Evolutionary conservation across 164 flowering plant species (phyloP), one percentile per base, ranked within the genome.

Genomic region (Sextonia rubra): DNA sequence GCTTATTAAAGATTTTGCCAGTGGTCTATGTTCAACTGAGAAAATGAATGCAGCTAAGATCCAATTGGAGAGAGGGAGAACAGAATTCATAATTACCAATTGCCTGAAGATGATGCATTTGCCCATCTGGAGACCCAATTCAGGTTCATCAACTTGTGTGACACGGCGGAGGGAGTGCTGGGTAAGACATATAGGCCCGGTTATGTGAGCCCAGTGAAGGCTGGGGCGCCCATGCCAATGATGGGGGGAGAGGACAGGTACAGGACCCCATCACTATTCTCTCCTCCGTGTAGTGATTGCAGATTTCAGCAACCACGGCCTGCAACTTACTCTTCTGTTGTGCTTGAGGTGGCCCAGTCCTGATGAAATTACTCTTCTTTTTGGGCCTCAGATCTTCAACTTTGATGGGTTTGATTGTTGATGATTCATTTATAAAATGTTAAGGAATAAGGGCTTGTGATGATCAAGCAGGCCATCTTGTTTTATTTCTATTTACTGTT

Each of bases 231-330:
- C 5, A 88, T 88, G 94, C 94, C 97, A 0, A 78, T 88, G 84
- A 82, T 88, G 91, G 91, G 92, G 2, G 97, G 92, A 0, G 97
- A 91, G 71, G 92, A 89, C 81, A 87, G 79, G 80, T 87, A 89
- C 73, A 71, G 72, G 9, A 86, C 92, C 11, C 82, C 86, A 2
- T 85, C 90, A 1, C 74, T 89, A 20, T 79, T 73, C 68, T 89
- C 91, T 23, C 62, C 92, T 62, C 25, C 74, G 61, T 91, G 97
- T 82, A 77, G 58, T 3, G 73, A 67, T 23, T 89, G 92, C 83
- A 83, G 85, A 80, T 88, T 89, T 69, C 74, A 73, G 23, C 44
- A 20, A 26, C 44, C 27, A 4, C 67, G 15, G 4, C 67, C 44
- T 29, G 37, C 37, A 14, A 64, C 47, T 3, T 6, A 64, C 27